Percentiles rank a stretch among this genome's conserved stretches.
phyloP scores from a whole-genome alignment of 2,329 filamentous ascomycete genomes.

The Fusarium tuaranense region DNA sequence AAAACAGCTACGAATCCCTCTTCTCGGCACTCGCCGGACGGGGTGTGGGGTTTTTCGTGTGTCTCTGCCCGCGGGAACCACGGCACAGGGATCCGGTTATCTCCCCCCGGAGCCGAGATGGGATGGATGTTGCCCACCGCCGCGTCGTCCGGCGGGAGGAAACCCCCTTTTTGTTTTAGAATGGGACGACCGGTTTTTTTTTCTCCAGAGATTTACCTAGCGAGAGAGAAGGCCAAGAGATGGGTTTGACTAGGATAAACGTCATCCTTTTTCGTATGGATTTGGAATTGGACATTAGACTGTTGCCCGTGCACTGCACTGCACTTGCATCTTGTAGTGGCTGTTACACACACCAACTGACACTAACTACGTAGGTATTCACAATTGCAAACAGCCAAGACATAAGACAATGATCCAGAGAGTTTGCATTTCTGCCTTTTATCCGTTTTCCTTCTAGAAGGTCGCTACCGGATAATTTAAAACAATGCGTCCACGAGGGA shows the following conservation, averaged over 20 bases:
- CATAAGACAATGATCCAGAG: not conserved
- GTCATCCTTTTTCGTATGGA: too few species aligned
- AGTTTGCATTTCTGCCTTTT: not conserved
- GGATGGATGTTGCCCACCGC: not conserved
- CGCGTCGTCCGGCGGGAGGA: too few species aligned
- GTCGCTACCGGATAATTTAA: not conserved
- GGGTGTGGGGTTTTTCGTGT: not conserved
- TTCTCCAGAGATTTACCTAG: too few species aligned
- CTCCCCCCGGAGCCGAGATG: constrained; percentile 2
- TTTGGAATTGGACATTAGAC: too few species aligned
- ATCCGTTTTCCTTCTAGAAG: not conserved
- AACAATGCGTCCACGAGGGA: not conserved
- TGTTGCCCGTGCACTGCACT: too few species aligned
- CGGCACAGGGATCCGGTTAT: not conserved
- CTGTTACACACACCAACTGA: not conserved
- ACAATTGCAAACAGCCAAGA: not conserved
- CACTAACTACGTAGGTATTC: not conserved
- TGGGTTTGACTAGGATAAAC: too few species aligned
- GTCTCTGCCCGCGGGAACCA: not conserved
- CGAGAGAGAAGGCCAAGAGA: too few species aligned
- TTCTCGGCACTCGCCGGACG: constrained; percentile 7
- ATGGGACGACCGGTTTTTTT: too few species aligned
- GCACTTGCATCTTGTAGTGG: too few species aligned
- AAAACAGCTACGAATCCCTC: not conserved
- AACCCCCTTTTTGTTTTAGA: too few species aligned